A percentile compares a stretch with the other conserved stretches of the same genome.
Evolutionary conservation across 2,329 filamentous ascomycete species (phyloP).

Genomic region (Pseudocercospora eumusae): DNA sequence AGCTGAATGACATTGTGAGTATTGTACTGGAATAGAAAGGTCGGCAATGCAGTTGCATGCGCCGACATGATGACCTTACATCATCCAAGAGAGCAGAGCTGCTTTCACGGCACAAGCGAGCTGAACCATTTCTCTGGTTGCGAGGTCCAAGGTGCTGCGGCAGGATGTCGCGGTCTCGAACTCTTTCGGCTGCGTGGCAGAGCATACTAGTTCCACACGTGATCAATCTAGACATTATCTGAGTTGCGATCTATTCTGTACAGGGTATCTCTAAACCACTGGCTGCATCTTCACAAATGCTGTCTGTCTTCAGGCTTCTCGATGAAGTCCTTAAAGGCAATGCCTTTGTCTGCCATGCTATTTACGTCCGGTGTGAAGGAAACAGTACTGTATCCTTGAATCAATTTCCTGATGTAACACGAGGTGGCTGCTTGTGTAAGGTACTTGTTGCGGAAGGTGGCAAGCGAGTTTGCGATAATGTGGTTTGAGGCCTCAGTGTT

Average conservation of each 20-base stretch:
- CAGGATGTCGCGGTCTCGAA: not conserved
- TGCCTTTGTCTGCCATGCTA: not conserved
- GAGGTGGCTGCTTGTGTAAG: constrained; percentile 32
- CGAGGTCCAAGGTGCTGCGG: not conserved
- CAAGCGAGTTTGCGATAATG: constrained; percentile 32
- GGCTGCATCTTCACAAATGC: not conserved
- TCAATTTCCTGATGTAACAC: constrained; percentile 30
- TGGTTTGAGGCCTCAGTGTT: constrained; percentile 24
- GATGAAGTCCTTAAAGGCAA: not conserved
- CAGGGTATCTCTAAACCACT: not conserved
- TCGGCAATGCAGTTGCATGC: not conserved
- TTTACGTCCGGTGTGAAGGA: constrained; percentile 6
- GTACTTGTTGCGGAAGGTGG: constrained; percentile 35
- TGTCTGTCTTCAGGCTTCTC: not conserved
- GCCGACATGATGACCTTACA: not conserved
- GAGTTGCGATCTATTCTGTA: not conserved
- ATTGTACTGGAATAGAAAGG: not conserved
- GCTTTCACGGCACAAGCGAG: not conserved
- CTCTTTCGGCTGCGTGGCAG: not conserved
- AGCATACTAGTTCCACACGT: too few relatives aligned
- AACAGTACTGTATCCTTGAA: constrained; percentile 18
- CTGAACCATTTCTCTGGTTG: not conserved
- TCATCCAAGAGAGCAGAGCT: not conserved
- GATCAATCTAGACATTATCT: too few relatives aligned
- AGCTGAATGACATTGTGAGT: not conserved